phyloP scores from a whole-genome alignment of 2,329 filamentous ascomycete species.

The Salinomyces thailandicus region DNA sequence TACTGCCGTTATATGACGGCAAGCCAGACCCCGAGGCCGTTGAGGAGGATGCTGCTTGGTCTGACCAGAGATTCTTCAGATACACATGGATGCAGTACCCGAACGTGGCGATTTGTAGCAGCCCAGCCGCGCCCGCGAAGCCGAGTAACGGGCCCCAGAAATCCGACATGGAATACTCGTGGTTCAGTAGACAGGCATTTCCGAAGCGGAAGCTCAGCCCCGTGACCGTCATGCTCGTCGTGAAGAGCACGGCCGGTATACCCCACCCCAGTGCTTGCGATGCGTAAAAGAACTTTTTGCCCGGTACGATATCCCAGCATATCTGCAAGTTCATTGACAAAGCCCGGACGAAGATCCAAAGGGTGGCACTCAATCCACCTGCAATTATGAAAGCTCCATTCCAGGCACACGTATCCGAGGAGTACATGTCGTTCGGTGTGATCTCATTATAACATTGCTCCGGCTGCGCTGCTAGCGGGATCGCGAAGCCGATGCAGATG shows the following conservation, averaged over 20 bases:
- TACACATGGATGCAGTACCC: constrained; percentile 93
- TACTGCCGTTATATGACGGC: constrained; percentile 64
- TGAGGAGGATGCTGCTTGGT: constrained; percentile 51
- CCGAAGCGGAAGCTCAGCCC: constrained; percentile 94
- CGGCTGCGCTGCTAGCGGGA: constrained; percentile 69
- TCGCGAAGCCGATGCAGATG: constrained; percentile 86
- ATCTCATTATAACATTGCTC: constrained; percentile 80
- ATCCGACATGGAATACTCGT: constrained; percentile 66
- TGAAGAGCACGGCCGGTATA: constrained; percentile 64
- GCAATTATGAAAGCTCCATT: constrained; percentile 79
- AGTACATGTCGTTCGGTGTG: constrained; percentile 86
- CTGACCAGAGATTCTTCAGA: constrained; percentile 63
- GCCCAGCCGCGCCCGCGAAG: constrained; percentile 63
- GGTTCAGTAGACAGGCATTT: constrained; percentile 86
- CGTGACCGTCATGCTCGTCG: constrained; percentile 68
- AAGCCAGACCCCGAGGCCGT: constrained; percentile 56
- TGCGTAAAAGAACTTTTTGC: constrained; percentile 78
- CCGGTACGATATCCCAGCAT: constrained; percentile 90
- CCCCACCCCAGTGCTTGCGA: constrained; percentile 76
- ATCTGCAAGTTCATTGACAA: constrained; percentile 93
- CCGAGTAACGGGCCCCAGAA: constrained; percentile 85
- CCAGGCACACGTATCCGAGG: constrained; percentile 69
- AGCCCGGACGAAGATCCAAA: constrained; percentile 87
- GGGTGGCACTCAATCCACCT: constrained; percentile 71
- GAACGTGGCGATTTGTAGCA: constrained; percentile 74